phyloP scores from a whole-genome alignment of 208 protist species.

The Leishmania braziliensis region DNA sequence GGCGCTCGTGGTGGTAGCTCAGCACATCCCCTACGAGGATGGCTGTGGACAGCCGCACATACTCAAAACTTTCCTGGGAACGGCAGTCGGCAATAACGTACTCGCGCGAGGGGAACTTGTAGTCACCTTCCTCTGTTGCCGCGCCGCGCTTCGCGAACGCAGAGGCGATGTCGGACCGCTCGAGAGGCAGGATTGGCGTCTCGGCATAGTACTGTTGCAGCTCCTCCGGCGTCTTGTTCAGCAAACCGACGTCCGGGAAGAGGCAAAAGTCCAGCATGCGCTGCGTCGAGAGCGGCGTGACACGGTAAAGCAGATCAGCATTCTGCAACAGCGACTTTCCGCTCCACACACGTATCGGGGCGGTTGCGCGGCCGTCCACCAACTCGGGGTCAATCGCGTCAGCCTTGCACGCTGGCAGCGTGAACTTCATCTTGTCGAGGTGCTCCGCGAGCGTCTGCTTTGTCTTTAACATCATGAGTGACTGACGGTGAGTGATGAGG shows the following conservation, averaged over 20 bases:
- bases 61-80: conserved; percentile 75
- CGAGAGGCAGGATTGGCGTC: conserved; percentile 63
- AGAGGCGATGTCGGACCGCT: conserved; percentile 67
- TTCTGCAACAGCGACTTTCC: conserved; percentile 82
- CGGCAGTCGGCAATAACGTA: conserved; percentile 92
- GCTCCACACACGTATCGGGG: conserved; percentile 52
- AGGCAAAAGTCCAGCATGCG: conserved; percentile 71
- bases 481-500: conserved; percentile 59
- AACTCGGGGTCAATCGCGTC: conserved; percentile 47
- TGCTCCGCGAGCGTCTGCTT: conserved; percentile 35
- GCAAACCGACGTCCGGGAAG: conserved; percentile 40
- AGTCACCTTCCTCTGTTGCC: neutral
- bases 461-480: conserved; percentile 40
- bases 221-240: conserved; percentile 58
- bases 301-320: conserved; percentile 70
- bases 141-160: conserved; percentile 46
- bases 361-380: conserved; percentile 50
- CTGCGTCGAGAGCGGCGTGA: conserved; percentile 69
- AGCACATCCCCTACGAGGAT: conserved; percentile 68
- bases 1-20: conserved; percentile 38
- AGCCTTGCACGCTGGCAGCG: conserved; percentile 37
- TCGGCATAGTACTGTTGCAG: conserved; percentile 66
- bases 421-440: conserved; percentile 37
- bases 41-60: conserved; percentile 78
- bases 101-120: conserved; percentile 36